Percentiles rank a stretch among this genome's conserved stretches.
Conservation (phyloP, 768 basidiomycete genomes). For the Serendipita vermifera region DNA sequence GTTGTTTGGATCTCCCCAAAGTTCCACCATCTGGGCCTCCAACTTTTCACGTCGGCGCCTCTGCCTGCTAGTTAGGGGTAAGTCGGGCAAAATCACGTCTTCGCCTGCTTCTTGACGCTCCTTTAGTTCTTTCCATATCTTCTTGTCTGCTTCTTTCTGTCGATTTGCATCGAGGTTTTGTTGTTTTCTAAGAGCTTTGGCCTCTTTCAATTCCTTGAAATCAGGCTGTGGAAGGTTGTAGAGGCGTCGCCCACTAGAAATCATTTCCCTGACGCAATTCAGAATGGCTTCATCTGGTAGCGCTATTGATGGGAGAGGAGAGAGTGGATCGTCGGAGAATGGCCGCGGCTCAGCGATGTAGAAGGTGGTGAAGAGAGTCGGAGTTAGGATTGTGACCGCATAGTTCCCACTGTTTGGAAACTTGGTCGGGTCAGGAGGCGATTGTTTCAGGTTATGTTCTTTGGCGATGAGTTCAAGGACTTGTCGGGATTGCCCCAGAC, state of each 20-base stretch:
- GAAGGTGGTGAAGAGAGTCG: not conserved
- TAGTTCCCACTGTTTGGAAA: not conserved
- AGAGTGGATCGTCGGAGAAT: not conserved
- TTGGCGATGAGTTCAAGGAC: not conserved
- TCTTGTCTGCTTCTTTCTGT: constrained; percentile 3
- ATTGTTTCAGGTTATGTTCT: not conserved
- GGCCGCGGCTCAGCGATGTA: constrained; percentile 1
- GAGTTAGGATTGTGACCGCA: not conserved
- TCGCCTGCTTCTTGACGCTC: not conserved
- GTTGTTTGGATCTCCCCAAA: not conserved
- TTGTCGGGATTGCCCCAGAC: not conserved
- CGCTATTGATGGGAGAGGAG: not conserved
- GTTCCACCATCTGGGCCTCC: not conserved
- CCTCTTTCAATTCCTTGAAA: not conserved
- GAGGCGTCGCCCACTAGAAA: not conserved
- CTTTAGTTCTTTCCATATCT: not conserved
- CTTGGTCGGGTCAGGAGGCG: not conserved
- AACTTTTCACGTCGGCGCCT: not conserved
- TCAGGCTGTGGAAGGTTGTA: not conserved
- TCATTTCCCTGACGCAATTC: not conserved
- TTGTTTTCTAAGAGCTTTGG: not conserved
- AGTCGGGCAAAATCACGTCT: not conserved
- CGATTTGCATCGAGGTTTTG: not conserved
- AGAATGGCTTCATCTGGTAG: not conserved
- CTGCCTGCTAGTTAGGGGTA: not conserved